phyloP scores from a whole-genome alignment of 2,329 filamentous ascomycete genomes.

The Tolypocladium capitatum region DNA sequence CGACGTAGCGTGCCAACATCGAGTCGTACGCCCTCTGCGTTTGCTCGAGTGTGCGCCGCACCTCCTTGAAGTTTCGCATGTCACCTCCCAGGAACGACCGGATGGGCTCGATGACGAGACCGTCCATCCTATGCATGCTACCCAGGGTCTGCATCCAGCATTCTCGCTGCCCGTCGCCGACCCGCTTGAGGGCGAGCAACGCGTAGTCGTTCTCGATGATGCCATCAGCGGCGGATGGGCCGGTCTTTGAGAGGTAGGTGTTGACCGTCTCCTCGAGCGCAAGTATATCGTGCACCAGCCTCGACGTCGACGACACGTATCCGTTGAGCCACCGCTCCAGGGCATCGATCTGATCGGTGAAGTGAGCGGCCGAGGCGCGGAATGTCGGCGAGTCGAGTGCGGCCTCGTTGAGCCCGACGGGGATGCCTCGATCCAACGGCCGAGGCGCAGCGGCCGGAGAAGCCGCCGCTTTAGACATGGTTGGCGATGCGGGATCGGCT shows the following conservation, averaged over 20 bases:
- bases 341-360: conserved; percentile 79
- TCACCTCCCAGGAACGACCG: conserved; percentile 66
- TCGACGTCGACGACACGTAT: conserved; percentile 39
- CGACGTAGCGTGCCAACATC: conserved; percentile 66
- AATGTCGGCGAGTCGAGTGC: conserved; percentile 94
- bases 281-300: conserved; percentile 48
- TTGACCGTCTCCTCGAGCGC: conserved; percentile 70
- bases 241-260: conserved; percentile 59
- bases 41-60: conserved; percentile 59
- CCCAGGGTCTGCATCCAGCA: conserved; percentile 70
- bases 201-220: conserved; percentile 94
- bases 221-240: conserved; percentile 69
- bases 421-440: conserved; percentile 32
- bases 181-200: conserved; percentile 68
- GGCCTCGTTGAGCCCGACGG: conserved; percentile 85
- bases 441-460: conserved; percentile 8
- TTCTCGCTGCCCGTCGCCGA: conserved; percentile 74
- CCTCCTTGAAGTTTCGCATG: conserved; percentile 75
- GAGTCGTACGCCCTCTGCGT: conserved; percentile 77
- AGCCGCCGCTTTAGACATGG: conserved; percentile 10
- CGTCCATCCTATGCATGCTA: conserved; percentile 66
- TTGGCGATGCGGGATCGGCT: conserved; percentile 1
- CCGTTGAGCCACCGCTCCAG: conserved; percentile 82
- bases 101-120: conserved; percentile 68
- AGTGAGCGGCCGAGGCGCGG: conserved; percentile 73